A percentile compares a stretch with the other conserved stretches of the same genome.
These are phyloP conservation scores for Yamadazyma kanchanaburiensis DNA, from an alignment of 1,139 yeast genomes.

Conservation along the genomic window DNA sequence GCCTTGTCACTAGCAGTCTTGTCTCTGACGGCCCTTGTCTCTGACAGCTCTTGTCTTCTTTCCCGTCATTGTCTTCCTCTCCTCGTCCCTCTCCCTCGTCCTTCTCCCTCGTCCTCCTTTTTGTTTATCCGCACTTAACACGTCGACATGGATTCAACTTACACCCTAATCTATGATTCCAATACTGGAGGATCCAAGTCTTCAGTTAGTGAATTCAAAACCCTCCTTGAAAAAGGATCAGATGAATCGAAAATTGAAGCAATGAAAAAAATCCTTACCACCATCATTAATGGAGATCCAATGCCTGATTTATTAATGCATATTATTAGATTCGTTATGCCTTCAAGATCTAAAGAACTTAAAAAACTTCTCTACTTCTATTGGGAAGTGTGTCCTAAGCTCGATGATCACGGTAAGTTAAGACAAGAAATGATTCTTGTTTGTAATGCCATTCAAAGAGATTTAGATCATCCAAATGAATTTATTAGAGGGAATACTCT, in stretches of 20 bases:
- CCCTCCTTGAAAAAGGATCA: slow-evolving; percentile 80
- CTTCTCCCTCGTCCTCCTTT: too few relatives aligned
- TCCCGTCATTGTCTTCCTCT: background rate
- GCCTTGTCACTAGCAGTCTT: too few relatives aligned
- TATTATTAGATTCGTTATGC: slow-evolving; percentile 95
- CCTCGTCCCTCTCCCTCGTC: too few relatives aligned
- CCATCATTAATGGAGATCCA: slow-evolving; percentile 91
- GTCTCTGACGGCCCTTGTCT: background rate
- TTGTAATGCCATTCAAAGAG: slow-evolving; percentile 96
- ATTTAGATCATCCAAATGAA: slow-evolving; percentile 96
- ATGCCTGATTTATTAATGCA: slow-evolving; percentile 97
- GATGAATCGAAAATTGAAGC: slow-evolving; percentile 87
- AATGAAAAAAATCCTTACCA: slow-evolving; percentile 81
- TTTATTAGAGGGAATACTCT: slow-evolving; percentile 93
- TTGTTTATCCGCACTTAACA: slow-evolving; percentile 1
- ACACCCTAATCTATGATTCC: slow-evolving; percentile 75
- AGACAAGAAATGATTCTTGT: slow-evolving; percentile 98
- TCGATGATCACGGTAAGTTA: slow-evolving; percentile 83
- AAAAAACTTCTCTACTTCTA: slow-evolving; percentile 91
- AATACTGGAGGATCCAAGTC: slow-evolving; percentile 68
- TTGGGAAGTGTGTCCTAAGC: slow-evolving; percentile 98
- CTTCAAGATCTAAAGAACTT: slow-evolving; percentile 84
- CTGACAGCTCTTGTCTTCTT: too few relatives aligned
- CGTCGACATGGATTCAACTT: slow-evolving; percentile 53
- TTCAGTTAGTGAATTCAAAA: slow-evolving; percentile 73